Evolutionary conservation across 2,329 filamentous ascomycete genomes (phyloP), one percentile per base, ranked within the genome.

Genomic region (Colletotrichum godetiae): DNA sequence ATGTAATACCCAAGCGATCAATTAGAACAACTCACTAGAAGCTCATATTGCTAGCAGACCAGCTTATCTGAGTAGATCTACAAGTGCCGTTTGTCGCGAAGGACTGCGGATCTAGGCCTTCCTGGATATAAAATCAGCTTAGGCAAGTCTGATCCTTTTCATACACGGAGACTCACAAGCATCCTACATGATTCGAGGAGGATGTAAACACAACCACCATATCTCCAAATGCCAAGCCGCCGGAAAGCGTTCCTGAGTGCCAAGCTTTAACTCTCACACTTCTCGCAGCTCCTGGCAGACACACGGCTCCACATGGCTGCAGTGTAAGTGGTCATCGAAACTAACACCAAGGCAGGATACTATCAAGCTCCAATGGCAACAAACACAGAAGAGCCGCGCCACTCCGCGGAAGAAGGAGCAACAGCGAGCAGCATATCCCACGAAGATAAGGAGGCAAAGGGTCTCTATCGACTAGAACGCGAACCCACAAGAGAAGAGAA

Each of bases 401-500:
- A 52, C 5, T 12, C 52, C 3, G 29, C 22, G 27, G 60, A 52
- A n/a, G 61, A 42, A 15, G 13, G 10, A 10, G 5, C 60, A 1
- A 15, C 60, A 15, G 22, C 6, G 33, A 53, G 22, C 35, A 22
- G 33, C 5, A 69, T 29, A 27, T 35, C 31, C 8, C 22, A 65
- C 7, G 42, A 31, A 4, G 27, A 59, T 11, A n/a, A 49, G 4
- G 62, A 37, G 3, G 11, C 57, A 22, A 56, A 33, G 4, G 27
- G 37, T 31, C 33, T 13, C 49, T 57, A 56, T 31, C 29, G 8
- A 6, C 64, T 68, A 24, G 35, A 52, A 24, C 68, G 63, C 29
- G 64, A 72, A 33, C 57, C 68, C 27, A 68, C 68, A 6, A 62
- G 64, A 10, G 63, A 74, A 57, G 78, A 80, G 62, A 84, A 80